These are phyloP conservation scores for Boletus fagicola DNA, from an alignment of 768 basidiomycete species.

Conservation along the genomic window DNA sequence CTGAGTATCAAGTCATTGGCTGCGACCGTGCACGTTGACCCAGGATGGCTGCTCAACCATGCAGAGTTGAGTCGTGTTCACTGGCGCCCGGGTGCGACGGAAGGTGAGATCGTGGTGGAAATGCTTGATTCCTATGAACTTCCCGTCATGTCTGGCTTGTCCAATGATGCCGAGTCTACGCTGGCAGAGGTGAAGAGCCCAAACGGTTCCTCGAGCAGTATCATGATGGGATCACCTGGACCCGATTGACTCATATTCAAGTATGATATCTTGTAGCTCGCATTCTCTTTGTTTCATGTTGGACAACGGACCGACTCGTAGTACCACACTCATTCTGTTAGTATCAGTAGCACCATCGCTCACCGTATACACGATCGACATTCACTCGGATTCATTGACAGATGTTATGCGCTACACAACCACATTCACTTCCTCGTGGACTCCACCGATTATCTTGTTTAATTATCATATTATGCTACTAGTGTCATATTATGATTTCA, in stretches of 20 bases:
- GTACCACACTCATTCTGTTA: neutral
- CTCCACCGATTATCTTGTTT: neutral
- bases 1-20: too few species aligned
- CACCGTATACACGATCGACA: neutral
- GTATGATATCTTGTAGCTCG: neutral
- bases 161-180: neutral
- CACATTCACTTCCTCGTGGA: neutral
- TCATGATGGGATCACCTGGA: neutral
- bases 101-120: slow-evolving; percentile 36
- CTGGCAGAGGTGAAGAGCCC: neutral
- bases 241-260: neutral
- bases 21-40: slow-evolving; percentile 40
- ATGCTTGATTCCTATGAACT: neutral
- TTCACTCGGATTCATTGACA: neutral
- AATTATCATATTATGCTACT: too few species aligned
- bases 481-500: too few species aligned
- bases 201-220: neutral
- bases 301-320: neutral
- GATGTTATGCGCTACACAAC: neutral
- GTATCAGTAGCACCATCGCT: neutral
- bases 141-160: neutral
- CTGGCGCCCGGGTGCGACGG: slow-evolving; percentile 36
- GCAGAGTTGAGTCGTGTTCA: slow-evolving; percentile 44
- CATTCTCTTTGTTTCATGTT: neutral
- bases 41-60: slow-evolving; percentile 44